Conservation (phyloP, 345 rosid genomes). For the Salix caprea region DNA sequence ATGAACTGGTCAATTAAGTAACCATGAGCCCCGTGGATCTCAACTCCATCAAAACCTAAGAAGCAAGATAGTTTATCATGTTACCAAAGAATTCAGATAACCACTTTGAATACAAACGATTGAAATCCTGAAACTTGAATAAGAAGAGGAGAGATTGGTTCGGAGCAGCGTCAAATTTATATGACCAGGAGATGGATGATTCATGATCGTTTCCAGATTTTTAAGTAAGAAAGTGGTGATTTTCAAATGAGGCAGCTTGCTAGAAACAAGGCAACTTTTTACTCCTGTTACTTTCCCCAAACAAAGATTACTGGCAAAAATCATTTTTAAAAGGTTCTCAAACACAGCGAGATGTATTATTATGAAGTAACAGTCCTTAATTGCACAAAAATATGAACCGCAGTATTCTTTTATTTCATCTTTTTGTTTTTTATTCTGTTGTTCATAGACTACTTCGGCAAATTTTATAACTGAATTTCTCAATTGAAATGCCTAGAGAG, state of each 20-base stretch:
- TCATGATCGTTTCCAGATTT: not conserved
- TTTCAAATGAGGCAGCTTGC: constrained; percentile 8
- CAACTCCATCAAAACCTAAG: constrained; percentile 74
- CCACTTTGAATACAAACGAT: not conserved
- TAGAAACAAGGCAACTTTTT: not conserved
- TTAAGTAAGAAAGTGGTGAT: not conserved
- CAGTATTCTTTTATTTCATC: too few species aligned
- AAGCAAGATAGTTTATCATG: too few species aligned
- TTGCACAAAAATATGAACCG: too few species aligned
- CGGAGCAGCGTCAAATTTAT: not conserved
- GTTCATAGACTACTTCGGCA: too few species aligned
- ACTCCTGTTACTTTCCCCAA: not conserved
- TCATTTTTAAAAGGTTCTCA: too few species aligned
- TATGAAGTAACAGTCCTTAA: too few species aligned
- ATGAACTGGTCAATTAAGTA: constrained; percentile 61
- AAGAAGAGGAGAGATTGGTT: not conserved
- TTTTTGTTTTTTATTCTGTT: too few species aligned
- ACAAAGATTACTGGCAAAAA: too few species aligned
- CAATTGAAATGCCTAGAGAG: too few species aligned
- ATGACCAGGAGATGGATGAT: not conserved
- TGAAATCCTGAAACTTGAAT: not conserved
- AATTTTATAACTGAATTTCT: too few species aligned
- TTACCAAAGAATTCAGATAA: not conserved
- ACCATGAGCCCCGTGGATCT: constrained; percentile 76
- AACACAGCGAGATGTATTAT: too few species aligned